phyloP scores from a whole-genome alignment of 352 stramenopile species.

The Globisporangium paroecandrum region DNA sequence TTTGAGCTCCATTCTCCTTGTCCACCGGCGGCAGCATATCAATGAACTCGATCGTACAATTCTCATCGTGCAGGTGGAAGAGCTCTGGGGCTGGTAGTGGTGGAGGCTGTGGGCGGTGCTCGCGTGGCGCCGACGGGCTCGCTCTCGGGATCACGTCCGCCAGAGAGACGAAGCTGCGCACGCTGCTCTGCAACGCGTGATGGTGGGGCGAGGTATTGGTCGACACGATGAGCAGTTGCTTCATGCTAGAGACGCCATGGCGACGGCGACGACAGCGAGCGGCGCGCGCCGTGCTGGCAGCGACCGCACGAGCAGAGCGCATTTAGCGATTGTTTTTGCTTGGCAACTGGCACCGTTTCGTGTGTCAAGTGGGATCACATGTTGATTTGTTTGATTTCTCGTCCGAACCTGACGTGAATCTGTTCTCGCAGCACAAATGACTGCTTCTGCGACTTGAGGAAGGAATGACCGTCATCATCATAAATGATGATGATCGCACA shows the following conservation, averaged over 20 bases:
- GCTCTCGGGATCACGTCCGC: conserved; percentile 13
- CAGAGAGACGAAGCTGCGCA: conserved; percentile 15
- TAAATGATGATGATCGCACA: not conserved
- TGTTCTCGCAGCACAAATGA: not conserved
- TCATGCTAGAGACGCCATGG: not conserved
- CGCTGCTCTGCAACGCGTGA: not conserved
- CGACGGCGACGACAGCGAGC: too few species aligned
- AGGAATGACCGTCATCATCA: not conserved
- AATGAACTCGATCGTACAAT: conserved; percentile 20
- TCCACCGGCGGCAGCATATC: conserved; percentile 6
- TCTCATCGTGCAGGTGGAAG: conserved; percentile 9
- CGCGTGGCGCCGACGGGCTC: not conserved
- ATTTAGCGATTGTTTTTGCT: not conserved
- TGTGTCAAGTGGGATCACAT: not conserved
- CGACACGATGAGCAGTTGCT: not conserved
- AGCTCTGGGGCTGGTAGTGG: conserved; percentile 11
- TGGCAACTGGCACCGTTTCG: not conserved
- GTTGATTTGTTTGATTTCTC: not conserved
- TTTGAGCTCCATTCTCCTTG: not conserved
- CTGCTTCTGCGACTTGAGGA: not conserved
- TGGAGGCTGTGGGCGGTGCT: conserved; percentile 10
- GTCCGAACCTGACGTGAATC: not conserved
- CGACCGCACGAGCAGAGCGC: not conserved
- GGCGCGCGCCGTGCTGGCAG: not conserved
- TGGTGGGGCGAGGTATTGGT: not conserved